Evolutionary conservation across 1,284 basidiomycete genomes (phyloP).

Genomic region (Jaminaea rosea): DNA sequence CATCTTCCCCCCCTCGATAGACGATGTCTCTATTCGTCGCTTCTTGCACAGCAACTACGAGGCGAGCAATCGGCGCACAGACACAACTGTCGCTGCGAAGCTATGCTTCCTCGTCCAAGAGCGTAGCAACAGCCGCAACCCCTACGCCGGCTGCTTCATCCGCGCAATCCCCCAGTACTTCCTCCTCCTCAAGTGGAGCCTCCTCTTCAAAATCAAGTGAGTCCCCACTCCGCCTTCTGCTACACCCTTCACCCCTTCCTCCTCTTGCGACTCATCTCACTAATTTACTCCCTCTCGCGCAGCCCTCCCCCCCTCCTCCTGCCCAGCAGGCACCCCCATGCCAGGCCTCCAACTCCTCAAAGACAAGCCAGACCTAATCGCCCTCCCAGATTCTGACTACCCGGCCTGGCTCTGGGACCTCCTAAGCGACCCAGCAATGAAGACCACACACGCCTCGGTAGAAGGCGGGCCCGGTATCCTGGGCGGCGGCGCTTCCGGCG

Average conservation of each 20-base stretch:
- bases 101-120: not conserved
- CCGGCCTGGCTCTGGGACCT: constrained; percentile 82
- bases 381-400: constrained; percentile 72
- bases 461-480: too few relatives aligned
- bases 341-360: constrained; percentile 73
- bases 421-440: constrained; percentile 47
- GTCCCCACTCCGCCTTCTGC: too few relatives aligned
- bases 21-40: not conserved
- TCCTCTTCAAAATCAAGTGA: not conserved
- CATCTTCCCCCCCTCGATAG: too few relatives aligned
- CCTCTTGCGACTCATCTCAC: too few relatives aligned
- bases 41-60: not conserved
- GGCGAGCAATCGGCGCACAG: not conserved
- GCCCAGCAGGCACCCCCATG: constrained; percentile 60
- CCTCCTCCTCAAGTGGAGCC: not conserved
- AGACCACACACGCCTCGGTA: not conserved
- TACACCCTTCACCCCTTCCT: too few relatives aligned
- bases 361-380: constrained; percentile 68
- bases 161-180: too few relatives aligned
- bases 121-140: not conserved
- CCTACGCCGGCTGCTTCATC: not conserved
- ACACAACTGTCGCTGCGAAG: not conserved
- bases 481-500: too few relatives aligned
- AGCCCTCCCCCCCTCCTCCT: constrained; percentile 18
- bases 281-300: not conserved